A percentile compares a stretch with the other conserved stretches of the same genome.
Conservation (phyloP, 768 basidiomycete genomes). For the Macrolepiota dolichaula region DNA sequence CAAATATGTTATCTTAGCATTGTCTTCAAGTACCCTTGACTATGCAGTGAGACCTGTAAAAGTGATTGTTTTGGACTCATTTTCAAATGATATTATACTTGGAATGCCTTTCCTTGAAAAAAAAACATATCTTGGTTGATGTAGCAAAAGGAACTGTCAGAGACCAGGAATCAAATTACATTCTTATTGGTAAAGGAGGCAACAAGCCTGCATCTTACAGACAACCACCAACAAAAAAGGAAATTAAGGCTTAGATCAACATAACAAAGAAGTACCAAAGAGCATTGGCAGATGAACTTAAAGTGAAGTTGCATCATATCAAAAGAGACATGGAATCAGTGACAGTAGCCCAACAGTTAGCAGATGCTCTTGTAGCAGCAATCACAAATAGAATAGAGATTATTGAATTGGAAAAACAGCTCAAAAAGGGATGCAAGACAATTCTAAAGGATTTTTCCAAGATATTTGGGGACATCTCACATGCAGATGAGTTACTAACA, state of each 20-base stretch:
- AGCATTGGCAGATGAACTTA: not conserved
- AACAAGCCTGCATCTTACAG: no score
- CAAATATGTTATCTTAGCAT: conserved; percentile 17
- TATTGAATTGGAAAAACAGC: not conserved
- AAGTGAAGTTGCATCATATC: not conserved
- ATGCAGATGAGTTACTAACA: conserved; percentile 21
- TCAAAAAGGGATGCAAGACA: conserved; percentile 5
- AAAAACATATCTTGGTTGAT: conserved; percentile 33
- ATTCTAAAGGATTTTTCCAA: conserved; percentile 12
- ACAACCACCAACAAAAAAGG: no score
- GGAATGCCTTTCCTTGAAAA: conserved; percentile 29
- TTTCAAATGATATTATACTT: conserved; percentile 27
- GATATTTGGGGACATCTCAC: conserved; percentile 25
- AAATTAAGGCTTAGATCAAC: not conserved
- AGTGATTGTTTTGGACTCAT: conserved; percentile 20
- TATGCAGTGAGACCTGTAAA: conserved; percentile 15
- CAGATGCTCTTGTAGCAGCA: not conserved
- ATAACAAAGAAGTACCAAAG: not conserved
- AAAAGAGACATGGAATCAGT: not conserved
- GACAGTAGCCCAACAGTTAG: no score
- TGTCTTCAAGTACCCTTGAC: conserved; percentile 15
- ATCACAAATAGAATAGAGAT: not conserved
- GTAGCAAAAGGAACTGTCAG: conserved; percentile 15
- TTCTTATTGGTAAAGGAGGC: not conserved
- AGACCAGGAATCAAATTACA: conserved; percentile 5